These are phyloP conservation scores for Crithidia expoeki DNA, from an alignment of 208 protist species.

Conservation along the genomic window DNA sequence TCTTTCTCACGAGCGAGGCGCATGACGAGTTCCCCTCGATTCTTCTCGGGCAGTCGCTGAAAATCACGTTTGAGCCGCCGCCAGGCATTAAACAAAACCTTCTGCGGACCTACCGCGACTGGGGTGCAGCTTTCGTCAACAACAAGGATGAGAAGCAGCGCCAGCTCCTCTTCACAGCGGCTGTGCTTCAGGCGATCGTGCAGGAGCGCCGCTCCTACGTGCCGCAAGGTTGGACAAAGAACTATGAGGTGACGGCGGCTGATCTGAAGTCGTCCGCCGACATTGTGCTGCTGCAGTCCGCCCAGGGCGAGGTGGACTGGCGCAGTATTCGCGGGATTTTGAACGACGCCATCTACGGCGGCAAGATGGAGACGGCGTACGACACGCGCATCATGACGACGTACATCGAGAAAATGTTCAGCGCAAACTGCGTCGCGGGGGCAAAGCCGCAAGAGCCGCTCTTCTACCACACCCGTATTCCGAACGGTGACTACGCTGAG, in stretches of 20 bases:
- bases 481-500: constrained; percentile 68
- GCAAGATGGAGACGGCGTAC: constrained; percentile 95
- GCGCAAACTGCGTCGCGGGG: constrained; percentile 55
- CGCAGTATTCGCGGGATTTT: constrained; percentile 93
- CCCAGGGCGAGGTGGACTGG: constrained; percentile 82
- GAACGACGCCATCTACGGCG: constrained; percentile 96
- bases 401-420: constrained; percentile 94
- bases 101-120: constrained; percentile 93
- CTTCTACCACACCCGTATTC: constrained; percentile 67
- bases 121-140: constrained; percentile 65
- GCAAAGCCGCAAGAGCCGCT: constrained; percentile 63
- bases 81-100: constrained; percentile 96
- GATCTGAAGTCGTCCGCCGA: constrained; percentile 94
- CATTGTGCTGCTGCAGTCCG: constrained; percentile 86
- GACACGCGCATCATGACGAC: constrained; percentile 93
- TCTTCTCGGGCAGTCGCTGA: constrained; percentile 94
- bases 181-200: constrained; percentile 96
- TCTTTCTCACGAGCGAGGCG: constrained; percentile 96
- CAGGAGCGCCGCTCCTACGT: constrained; percentile 97
- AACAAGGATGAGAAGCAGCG: constrained; percentile 62
- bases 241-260: constrained; percentile 96
- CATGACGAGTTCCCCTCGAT: constrained; percentile 95
- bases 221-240: constrained; percentile 97
- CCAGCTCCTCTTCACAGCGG: constrained; percentile 94
- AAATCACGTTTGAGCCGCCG: constrained; percentile 97